phyloP scores from a whole-genome alignment of 2,329 filamentous ascomycete genomes.

The Pleurostoma richardsiae region DNA sequence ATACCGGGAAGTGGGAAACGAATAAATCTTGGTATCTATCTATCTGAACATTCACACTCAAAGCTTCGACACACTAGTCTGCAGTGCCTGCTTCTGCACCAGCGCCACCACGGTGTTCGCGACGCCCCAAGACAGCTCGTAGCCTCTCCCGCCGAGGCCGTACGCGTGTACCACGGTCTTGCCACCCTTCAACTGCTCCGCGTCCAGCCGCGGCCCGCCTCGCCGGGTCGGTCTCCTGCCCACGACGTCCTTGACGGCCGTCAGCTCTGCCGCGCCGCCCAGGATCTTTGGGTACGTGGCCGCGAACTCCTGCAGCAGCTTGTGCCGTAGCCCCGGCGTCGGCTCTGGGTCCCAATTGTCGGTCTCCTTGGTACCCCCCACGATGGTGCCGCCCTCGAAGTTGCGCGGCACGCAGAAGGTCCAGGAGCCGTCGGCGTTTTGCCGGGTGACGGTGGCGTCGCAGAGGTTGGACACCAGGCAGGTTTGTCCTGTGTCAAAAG shows the following conservation, averaged over 20 bases:
- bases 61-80: conserved; percentile 2
- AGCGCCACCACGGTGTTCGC: conserved; percentile 33
- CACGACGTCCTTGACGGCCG: conserved; percentile 20
- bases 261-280: conserved; percentile 11
- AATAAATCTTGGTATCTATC: too few species aligned
- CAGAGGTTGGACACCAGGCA: conserved; percentile 35
- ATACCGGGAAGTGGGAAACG: too few species aligned
- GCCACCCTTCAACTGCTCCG: conserved; percentile 24
- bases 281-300: conserved; percentile 28
- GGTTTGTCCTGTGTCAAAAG: conserved; percentile 31
- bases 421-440: conserved; percentile 59
- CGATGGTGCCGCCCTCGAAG: conserved; percentile 57
- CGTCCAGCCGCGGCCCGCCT: conserved; percentile 33
- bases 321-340: conserved; percentile 36
- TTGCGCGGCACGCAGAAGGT: conserved; percentile 58
- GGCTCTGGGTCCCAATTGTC: conserved; percentile 49
- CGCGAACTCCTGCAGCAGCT: conserved; percentile 34
- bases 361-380: conserved; percentile 62
- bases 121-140: conserved; percentile 43
- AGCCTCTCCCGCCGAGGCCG: conserved; percentile 43
- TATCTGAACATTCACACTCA: too few species aligned
- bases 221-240: conserved; percentile 19
- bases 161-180: conserved; percentile 38
- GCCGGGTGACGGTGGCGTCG: conserved; percentile 46
- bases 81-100: conserved; percentile 16